Evolutionary conservation across 2,329 filamentous ascomycete species (phyloP), one percentile per base, ranked within the genome.

Genomic region (Claviceps paspali): DNA sequence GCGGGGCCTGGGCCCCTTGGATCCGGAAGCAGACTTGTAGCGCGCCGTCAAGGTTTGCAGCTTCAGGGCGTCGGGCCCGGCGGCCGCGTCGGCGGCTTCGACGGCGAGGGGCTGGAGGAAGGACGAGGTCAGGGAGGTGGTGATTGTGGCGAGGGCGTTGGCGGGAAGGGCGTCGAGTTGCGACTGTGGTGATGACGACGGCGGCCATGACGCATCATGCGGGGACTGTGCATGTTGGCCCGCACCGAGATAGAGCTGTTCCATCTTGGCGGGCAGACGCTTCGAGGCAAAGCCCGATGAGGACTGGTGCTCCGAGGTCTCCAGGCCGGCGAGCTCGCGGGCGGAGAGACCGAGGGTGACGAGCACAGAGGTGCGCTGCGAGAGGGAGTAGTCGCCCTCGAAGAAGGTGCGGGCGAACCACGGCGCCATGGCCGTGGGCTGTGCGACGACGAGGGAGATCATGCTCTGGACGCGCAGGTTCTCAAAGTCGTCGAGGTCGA

Each of bases 391-490:
- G 52, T 98, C 91, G 12, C 87, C 87, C 29, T 85, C 79, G 53
- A 95, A 96, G 53, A 91, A 92, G 0, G 82, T 80, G 39, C 78
- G 76, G 3, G 81, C 76, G 41, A 92, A 83, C 80, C 84, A 92
- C 11, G 76, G 82, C 0, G 77, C 87, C 72, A 95, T 84, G 36
- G 72, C 68, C 34, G 73, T 63, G 0, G 91, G 84, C 45, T 82
- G 74, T 1, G 83, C 78, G 2, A 91, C 67, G 0, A 94, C 64
- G 6, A 94, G 60, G 0, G 87, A 82, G 31, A 95, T 76, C 64
- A 98, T 79, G 11, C 79, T 77, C 54, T 93, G 80, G 3, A 91
- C 63, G 14, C 79, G 75, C 41, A 84, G 64, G 42, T 84, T 73
- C 41, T 80, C 65, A 51, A 96, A 96, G 17, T 76, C 63, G 0